Percentiles rank a stretch among this genome's conserved stretches.
phyloP scores from a whole-genome alignment of 2,329 filamentous ascomycete genomes.

The Colletotrichum higginsianum region DNA sequence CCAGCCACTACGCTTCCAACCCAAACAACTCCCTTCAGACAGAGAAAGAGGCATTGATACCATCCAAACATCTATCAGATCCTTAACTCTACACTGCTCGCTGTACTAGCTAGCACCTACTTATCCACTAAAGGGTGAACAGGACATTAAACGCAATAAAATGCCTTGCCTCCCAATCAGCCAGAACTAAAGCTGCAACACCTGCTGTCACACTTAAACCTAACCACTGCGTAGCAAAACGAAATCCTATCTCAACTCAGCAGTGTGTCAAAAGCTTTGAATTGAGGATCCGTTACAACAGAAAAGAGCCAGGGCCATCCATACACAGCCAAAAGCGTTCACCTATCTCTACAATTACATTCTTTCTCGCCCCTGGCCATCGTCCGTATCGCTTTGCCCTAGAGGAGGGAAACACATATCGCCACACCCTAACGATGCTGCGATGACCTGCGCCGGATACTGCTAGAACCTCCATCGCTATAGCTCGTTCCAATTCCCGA shows the following conservation, averaged over 20 bases:
- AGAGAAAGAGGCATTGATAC: not conserved
- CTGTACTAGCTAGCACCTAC: too few relatives aligned
- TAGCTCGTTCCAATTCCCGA: conserved; percentile 71
- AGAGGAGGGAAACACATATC: not conserved
- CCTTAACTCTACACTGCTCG: not conserved
- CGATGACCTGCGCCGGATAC: conserved; percentile 51
- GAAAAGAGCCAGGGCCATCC: not conserved
- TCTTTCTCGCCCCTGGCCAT: not conserved
- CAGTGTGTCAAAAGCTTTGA: not conserved
- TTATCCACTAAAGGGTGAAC: not conserved
- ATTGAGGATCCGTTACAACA: not conserved
- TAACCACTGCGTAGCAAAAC: not conserved
- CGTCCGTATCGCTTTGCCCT: too few relatives aligned
- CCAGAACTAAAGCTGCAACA: too few relatives aligned
- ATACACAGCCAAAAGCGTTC: not conserved
- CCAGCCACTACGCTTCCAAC: too few relatives aligned
- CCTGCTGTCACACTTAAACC: too few relatives aligned
- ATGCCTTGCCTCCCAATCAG: too few relatives aligned
- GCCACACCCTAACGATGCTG: conserved; percentile 35
- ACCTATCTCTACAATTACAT: not conserved
- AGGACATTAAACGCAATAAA: not conserved
- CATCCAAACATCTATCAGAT: not conserved
- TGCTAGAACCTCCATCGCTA: conserved; percentile 54
- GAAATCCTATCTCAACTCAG: not conserved
- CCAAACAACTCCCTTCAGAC: not conserved